Evolutionary conservation across 352 stramenopile genomes (phyloP).

Genomic region (Phytophthora agathidicida): DNA sequence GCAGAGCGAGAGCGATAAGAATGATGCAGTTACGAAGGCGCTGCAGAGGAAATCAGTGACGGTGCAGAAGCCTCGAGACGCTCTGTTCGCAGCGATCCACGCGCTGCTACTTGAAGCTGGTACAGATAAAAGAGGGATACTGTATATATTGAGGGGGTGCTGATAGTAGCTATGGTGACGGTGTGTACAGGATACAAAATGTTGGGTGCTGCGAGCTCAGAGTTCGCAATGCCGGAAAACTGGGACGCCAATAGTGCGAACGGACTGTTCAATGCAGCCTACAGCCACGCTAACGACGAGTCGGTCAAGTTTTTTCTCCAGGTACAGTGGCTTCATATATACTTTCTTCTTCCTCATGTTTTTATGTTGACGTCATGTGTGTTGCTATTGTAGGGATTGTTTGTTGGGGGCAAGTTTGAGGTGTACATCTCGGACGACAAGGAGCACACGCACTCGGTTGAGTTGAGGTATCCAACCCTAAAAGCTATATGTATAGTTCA

Average conservation of each 20-base stretch:
- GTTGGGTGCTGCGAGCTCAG: conserved; percentile 18
- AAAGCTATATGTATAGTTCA: not conserved
- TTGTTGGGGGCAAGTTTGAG: conserved; percentile 79
- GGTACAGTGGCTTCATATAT: conserved; percentile 28
- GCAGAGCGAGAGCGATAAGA: conserved; percentile 35
- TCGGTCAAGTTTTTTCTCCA: conserved; percentile 68
- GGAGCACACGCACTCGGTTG: conserved; percentile 73
- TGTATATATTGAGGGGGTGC: no score
- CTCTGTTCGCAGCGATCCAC: conserved; percentile 75
- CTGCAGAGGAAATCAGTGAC: conserved; percentile 51
- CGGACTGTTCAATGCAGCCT: conserved; percentile 65
- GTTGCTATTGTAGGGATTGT: conserved; percentile 54
- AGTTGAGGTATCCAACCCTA: conserved; percentile 52
- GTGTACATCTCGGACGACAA: conserved; percentile 78
- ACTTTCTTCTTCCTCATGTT: not conserved
- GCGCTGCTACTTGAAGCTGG: conserved; percentile 72
- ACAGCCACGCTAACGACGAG: conserved; percentile 58
- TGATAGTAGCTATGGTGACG: conserved; percentile 7
- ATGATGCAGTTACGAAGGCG: conserved; percentile 48
- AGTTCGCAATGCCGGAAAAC: conserved; percentile 45
- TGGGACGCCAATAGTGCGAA: conserved; percentile 68
- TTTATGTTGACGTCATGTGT: not conserved
- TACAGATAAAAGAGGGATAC: no score
- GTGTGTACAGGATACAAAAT: conserved; percentile 48
- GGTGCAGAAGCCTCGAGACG: conserved; percentile 60